phyloP scores from a whole-genome alignment of 2,329 filamentous ascomycete species.

The Dactylonectria macrodidyma region DNA sequence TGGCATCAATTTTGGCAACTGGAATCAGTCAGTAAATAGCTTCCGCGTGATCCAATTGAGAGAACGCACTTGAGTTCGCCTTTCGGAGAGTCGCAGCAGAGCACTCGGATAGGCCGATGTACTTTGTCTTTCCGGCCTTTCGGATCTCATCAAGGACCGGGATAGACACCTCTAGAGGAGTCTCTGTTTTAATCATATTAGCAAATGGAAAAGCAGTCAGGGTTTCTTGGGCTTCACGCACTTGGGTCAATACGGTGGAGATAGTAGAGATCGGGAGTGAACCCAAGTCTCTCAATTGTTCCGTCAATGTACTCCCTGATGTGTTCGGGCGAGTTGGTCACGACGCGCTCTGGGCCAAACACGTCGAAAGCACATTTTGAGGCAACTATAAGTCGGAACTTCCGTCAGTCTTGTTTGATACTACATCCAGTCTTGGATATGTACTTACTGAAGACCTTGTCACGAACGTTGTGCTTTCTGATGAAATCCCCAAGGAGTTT shows the following conservation, averaged over 20 bases:
- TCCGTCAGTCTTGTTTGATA: background rate
- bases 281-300: slow-evolving; percentile 64
- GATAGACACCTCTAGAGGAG: slow-evolving; percentile 63
- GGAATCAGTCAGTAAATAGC: background rate
- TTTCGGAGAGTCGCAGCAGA: slow-evolving; percentile 61
- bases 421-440: no score
- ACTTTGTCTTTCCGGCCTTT: slow-evolving; percentile 62
- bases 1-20: slow-evolving; percentile 63
- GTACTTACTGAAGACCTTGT: slow-evolving; percentile 63
- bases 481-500: slow-evolving; percentile 66
- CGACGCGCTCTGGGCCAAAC: slow-evolving; percentile 49
- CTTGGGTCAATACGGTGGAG: slow-evolving; percentile 61
- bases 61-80: slow-evolving; percentile 57
- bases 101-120: slow-evolving; percentile 64
- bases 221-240: slow-evolving; percentile 39
- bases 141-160: slow-evolving; percentile 62
- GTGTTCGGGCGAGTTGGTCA: slow-evolving; percentile 62
- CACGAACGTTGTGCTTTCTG: slow-evolving; percentile 63
- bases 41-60: background rate
- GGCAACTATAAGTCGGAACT: slow-evolving; percentile 53
- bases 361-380: slow-evolving; percentile 63
- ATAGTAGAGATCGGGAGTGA: slow-evolving; percentile 62
- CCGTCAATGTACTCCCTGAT: slow-evolving; percentile 65
- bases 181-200: slow-evolving; percentile 44
- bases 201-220: background rate